Evolutionary conservation across 2,329 filamentous ascomycete genomes (phyloP).

Genomic region (Coniochaeta sp.): DNA sequence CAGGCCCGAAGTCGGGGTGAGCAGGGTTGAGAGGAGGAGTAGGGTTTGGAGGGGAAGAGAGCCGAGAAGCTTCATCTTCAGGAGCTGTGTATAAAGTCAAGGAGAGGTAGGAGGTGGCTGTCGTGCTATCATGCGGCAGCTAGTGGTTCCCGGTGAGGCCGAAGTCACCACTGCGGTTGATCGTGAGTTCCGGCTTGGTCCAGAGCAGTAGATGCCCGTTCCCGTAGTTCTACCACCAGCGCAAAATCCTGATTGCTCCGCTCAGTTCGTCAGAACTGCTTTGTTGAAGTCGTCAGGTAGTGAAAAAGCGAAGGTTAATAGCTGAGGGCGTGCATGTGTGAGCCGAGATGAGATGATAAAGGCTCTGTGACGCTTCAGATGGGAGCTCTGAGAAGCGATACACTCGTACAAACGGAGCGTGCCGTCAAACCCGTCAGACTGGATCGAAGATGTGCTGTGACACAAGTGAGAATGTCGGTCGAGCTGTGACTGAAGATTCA

Average conservation of each 20-base stretch:
- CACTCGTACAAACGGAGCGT: background rate
- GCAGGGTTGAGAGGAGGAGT: slow-evolving; percentile 2
- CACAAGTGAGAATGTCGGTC: background rate
- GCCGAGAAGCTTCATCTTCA: background rate
- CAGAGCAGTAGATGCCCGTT: background rate
- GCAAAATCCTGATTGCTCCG: background rate
- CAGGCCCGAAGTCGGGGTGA: background rate
- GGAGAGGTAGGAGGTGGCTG: background rate
- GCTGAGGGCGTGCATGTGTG: background rate
- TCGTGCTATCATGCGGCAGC: background rate
- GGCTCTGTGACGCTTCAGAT: background rate
- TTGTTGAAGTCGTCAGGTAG: background rate
- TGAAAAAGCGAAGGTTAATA: background rate
- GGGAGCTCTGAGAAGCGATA: background rate
- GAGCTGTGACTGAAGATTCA: background rate
- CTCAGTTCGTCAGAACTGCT: background rate
- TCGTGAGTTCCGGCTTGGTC: background rate
- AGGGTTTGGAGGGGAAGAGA: background rate
- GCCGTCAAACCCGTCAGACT: background rate
- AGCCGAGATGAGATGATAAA: background rate
- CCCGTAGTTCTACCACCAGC: background rate
- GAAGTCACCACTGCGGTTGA: background rate
- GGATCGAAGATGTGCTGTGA: background rate
- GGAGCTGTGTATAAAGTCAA: background rate
- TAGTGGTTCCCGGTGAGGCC: background rate